Base-by-base conservation (phyloP, 306 rosid species). In the Cucurbita pepo region DNA sequence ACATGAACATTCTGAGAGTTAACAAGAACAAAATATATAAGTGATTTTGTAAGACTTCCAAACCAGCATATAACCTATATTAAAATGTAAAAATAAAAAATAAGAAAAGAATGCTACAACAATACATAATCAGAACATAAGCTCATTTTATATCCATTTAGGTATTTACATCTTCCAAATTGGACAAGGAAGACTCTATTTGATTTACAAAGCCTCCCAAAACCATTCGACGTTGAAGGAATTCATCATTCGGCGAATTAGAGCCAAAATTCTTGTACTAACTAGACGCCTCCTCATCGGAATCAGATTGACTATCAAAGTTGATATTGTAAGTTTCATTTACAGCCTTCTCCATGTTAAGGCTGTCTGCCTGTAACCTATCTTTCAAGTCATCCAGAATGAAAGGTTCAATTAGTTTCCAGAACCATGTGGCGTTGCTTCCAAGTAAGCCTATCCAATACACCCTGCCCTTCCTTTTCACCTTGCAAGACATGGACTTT, bases 381-480 rank as follows among this genome's bases (percentile, higher is more conserved):
- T 82, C 78, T 75, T 82, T 88, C 75, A 78, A 56, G 59, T 81
- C 88, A 22, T 85, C 89, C 73, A 88, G 66, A 69, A 93, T 63
- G 64, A 83, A 87, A 11, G 98, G 96, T 77, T 90, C 97, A 15
- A 82, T 83, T 73, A 90, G 66, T 79, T 89, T 90, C 97, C 96
- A 90, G 77, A 93, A 89, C 85, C 80, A 89, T 30, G 80, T 59
- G 9, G 94, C 62, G 80, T 84, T 83, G 86, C 82, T 82, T 79
- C 91, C 96, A 16, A 93, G 73, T 70, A 93, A 82, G 72, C 97
- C 97, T 69, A 90, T 93, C 97, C 97, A 93, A 84, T 79, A 90
- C 58, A 76, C 81, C 79, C 79, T 85, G 75, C 98, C 96, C 77
- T 83, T 93, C 51, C 86, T 80, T 92, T 86, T 90, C 65, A 90